Percentiles rank a stretch among this genome's conserved stretches.
Conservation (phyloP, 225 moss, liverwort and hornwort genomes). For the Marchantia polymorpha region DNA sequence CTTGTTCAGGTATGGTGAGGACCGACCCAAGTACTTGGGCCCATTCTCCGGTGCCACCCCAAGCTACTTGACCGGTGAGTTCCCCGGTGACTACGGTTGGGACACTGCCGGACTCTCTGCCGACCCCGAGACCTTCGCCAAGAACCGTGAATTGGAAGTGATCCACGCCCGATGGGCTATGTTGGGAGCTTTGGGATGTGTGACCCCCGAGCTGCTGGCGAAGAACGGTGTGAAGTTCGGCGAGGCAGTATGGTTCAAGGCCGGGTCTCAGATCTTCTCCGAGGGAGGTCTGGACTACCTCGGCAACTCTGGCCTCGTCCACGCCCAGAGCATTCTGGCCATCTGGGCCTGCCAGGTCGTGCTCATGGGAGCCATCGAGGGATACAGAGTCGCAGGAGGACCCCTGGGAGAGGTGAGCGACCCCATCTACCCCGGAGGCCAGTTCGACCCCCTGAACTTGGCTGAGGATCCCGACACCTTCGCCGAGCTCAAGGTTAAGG, state of each 20-base stretch:
- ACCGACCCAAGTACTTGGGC: conserved; percentile 41
- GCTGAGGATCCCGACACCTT: conserved; percentile 50
- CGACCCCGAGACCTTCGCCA: conserved; percentile 49
- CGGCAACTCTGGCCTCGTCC: conserved; percentile 26
- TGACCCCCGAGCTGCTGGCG: conserved; percentile 43
- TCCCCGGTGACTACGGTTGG: conserved; percentile 57
- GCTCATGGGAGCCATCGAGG: conserved; percentile 18
- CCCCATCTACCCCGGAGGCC: conserved; percentile 40
- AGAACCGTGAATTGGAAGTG: conserved; percentile 48
- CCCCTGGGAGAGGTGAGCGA: conserved; percentile 37
- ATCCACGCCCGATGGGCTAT: conserved; percentile 66
- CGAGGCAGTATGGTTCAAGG: conserved; percentile 64
- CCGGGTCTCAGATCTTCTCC: conserved; percentile 50
- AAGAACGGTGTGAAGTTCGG: conserved; percentile 44
- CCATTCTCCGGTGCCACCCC: conserved; percentile 41
- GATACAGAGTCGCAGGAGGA: conserved; percentile 26
- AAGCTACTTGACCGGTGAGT: conserved; percentile 53
- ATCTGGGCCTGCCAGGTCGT: conserved; percentile 14
- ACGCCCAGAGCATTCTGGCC: conserved; percentile 24
- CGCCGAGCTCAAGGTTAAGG: conserved; percentile 51
- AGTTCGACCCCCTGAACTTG: conserved; percentile 40
- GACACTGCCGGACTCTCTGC: conserved; percentile 51
- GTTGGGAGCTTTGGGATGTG: conserved; percentile 44
- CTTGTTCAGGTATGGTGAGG: conserved; percentile 34
- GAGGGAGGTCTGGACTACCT: conserved; percentile 48